A percentile compares a stretch with the other conserved stretches of the same genome.
Evolutionary conservation across 2,329 filamentous ascomycete species (phyloP).

Genomic region (Helminthosporium solani): DNA sequence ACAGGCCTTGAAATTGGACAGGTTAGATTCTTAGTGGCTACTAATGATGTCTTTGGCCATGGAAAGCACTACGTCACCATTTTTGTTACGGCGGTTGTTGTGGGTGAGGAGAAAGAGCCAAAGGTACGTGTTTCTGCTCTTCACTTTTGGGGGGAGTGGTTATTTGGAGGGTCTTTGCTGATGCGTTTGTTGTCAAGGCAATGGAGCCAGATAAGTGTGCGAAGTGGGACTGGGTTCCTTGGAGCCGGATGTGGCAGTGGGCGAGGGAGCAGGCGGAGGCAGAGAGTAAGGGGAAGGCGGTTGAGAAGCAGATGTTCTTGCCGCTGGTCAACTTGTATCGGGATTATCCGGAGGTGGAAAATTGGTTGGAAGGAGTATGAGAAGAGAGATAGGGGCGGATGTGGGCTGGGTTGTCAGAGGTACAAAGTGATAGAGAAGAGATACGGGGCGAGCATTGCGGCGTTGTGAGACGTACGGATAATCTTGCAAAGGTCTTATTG

Average conservation of each 20-base stretch:
- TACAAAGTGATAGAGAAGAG: no score
- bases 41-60: constrained; percentile 68
- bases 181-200: no score
- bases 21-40: constrained; percentile 58
- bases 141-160: no score
- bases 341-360: constrained; percentile 31
- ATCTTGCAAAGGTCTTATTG: no score
- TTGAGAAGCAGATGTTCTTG: constrained; percentile 46
- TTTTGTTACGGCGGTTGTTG: constrained; percentile 60
- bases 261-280: constrained; percentile 35
- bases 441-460: no score
- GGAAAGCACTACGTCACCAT: constrained; percentile 74
- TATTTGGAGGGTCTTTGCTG: no score
- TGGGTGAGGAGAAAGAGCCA: constrained; percentile 52
- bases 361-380: constrained; percentile 13
- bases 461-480: no score
- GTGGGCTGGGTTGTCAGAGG: no score
- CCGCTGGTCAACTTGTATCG: constrained; percentile 51
- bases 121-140: constrained; percentile 47
- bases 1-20: constrained; percentile 58
- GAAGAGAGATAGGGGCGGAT: not conserved
- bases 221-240: constrained; percentile 55
- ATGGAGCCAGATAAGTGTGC: constrained; percentile 57
- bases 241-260: constrained; percentile 49
- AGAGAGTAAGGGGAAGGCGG: constrained; percentile 25